A percentile compares a stretch with the other conserved stretches of the same genome.
phyloP scores from a whole-genome alignment of 1,284 basidiomycete genomes.

The Coniferiporia sulphurascens region DNA sequence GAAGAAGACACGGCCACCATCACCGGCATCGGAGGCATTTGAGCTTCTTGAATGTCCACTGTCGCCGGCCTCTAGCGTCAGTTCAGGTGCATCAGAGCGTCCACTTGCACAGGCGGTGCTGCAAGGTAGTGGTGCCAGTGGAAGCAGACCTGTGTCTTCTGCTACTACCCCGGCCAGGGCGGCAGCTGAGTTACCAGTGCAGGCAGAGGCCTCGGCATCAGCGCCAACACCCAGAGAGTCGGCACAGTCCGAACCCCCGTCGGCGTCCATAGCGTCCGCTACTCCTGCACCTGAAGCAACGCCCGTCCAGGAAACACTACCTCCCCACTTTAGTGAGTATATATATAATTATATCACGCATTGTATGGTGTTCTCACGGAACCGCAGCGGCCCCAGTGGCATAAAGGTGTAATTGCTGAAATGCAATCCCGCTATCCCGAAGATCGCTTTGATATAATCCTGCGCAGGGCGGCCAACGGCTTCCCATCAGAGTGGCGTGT shows the following conservation, averaged over 20 bases:
- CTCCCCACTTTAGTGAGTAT: constrained; percentile 6
- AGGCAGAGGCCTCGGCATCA: constrained; percentile 6
- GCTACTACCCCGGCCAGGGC: constrained; percentile 19
- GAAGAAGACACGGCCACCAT: constrained; percentile 15
- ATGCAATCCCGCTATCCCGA: constrained; percentile 75
- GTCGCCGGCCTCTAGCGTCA: constrained; percentile 60
- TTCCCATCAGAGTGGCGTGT: constrained; percentile 80
- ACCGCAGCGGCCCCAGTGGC: constrained; percentile 63
- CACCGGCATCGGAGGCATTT: constrained; percentile 32
- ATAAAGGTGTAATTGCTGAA: constrained; percentile 53
- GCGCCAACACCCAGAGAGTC: neutral
- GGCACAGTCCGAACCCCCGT: neutral
- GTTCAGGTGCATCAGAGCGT: constrained; percentile 62
- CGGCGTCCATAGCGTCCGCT: constrained; percentile 3
- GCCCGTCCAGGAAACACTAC: neutral
- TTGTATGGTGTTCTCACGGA: constrained; percentile 4
- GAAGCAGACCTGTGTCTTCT: constrained; percentile 28
- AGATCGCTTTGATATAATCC: constrained; percentile 79
- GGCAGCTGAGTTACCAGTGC: constrained; percentile 16
- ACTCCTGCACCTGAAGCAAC: constrained; percentile 8
- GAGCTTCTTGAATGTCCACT: constrained; percentile 31
- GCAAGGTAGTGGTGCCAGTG: constrained; percentile 40
- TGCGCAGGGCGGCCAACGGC: constrained; percentile 49
- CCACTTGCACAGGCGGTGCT: constrained; percentile 55
- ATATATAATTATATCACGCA: neutral